A percentile compares a stretch with the other conserved stretches of the same genome.
These are phyloP conservation scores for Aspergillus sparsus DNA, from an alignment of 495 filamentous ascomycete species.

Conservation along the genomic window DNA sequence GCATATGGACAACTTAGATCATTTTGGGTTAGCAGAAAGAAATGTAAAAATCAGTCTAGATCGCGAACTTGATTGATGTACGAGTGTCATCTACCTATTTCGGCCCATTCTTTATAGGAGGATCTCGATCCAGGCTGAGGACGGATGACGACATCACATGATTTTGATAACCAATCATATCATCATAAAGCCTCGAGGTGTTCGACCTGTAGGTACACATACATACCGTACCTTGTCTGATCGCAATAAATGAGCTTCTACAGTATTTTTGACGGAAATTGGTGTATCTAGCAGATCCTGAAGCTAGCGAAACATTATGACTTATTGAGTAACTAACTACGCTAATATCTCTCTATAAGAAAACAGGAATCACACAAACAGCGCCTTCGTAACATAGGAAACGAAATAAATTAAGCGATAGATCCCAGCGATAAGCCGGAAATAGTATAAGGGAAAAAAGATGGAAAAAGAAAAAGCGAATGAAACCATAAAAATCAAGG, in stretches of 20 bases:
- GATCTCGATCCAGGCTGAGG: slow-evolving; percentile 8
- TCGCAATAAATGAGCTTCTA: too few species aligned
- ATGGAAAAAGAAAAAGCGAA: neutral
- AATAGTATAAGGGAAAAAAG: neutral
- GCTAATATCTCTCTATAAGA: too few species aligned
- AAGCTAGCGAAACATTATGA: too few species aligned
- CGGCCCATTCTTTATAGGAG: slow-evolving; percentile 2
- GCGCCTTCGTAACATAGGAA: too few species aligned
- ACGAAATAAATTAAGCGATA: too few species aligned
- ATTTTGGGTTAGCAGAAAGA: slow-evolving; percentile 18
- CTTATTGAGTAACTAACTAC: too few species aligned
- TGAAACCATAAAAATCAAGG: neutral
- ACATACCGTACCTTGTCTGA: neutral
- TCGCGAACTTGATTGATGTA: slow-evolving; percentile 2
- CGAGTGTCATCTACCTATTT: neutral
- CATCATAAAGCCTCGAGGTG: too few species aligned
- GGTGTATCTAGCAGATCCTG: too few species aligned
- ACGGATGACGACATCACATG: slow-evolving; percentile 18
- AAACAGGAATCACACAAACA: too few species aligned
- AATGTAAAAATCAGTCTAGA: slow-evolving; percentile 8
- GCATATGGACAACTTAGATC: slow-evolving; percentile 23
- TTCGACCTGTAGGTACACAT: neutral
- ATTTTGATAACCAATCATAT: neutral
- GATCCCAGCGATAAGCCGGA: too few species aligned
- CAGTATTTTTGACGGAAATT: too few species aligned